Percentiles rank a stretch among this genome's conserved stretches.
phyloP scores from a whole-genome alignment of 352 stramenopile species.

The Albugo candida region DNA sequence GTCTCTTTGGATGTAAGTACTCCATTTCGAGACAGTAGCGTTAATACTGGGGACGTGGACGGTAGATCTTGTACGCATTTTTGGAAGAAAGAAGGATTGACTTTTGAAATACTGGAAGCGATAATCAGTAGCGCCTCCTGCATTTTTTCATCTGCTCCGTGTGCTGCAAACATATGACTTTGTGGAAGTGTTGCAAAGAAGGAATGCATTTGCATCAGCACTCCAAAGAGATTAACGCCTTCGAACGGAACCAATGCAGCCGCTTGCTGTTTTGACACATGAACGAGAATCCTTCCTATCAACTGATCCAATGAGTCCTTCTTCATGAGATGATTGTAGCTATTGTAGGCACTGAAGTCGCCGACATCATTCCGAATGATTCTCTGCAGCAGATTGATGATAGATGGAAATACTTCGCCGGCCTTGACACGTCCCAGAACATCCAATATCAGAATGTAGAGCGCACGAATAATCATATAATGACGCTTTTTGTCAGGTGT shows the following conservation, averaged over 20 bases:
- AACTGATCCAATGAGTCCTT: slow-evolving; percentile 63
- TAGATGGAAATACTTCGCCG: slow-evolving; percentile 48
- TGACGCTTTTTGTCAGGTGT: slow-evolving; percentile 36
- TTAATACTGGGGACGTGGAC: slow-evolving; percentile 25
- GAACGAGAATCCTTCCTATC: slow-evolving; percentile 43
- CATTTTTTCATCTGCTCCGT: slow-evolving; percentile 65
- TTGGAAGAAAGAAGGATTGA: slow-evolving; percentile 28
- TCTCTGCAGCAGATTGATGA: slow-evolving; percentile 61
- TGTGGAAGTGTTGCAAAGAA: slow-evolving; percentile 60
- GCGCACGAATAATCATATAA: slow-evolving; percentile 44
- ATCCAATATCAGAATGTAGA: slow-evolving; percentile 36
- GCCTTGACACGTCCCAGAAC: slow-evolving; percentile 36
- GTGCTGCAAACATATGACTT: slow-evolving; percentile 37
- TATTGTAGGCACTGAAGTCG: slow-evolving; percentile 36
- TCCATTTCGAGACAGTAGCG: slow-evolving; percentile 3
- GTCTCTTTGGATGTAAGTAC: no score
- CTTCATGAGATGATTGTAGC: slow-evolving; percentile 48
- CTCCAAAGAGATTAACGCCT: slow-evolving; percentile 55
- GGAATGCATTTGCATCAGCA: slow-evolving; percentile 75
- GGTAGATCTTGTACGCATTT: slow-evolving; percentile 36
- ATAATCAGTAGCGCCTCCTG: slow-evolving; percentile 46
- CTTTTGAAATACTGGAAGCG: slow-evolving; percentile 32
- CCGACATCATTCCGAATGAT: slow-evolving; percentile 48
- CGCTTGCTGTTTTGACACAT: slow-evolving; percentile 36
- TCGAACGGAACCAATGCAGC: slow-evolving; percentile 45